Evolutionary conservation across 768 basidiomycete genomes (phyloP), one percentile per base, ranked within the genome.

Genomic region (Mycena maculata): DNA sequence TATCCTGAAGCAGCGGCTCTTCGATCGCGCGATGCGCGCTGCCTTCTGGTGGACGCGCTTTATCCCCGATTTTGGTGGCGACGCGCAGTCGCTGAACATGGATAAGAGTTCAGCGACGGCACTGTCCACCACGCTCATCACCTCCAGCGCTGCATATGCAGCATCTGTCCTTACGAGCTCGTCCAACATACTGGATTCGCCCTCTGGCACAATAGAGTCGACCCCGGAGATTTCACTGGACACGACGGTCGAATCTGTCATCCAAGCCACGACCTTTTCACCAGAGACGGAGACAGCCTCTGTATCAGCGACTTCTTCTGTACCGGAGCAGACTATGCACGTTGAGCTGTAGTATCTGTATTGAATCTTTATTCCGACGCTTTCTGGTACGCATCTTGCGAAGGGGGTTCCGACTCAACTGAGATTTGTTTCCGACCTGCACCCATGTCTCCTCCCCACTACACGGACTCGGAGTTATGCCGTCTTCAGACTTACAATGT

Each of bases 41-140:
- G 92, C 92, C 0, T 90, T 95, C 56, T 96, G 92, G 91, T 97
- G 95, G 94, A 92, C 91, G 44, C 83, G 87, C 41, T 92, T 92
- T 60, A 60, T 94, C 0, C 93, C 93, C 27, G 79, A 80, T 74
- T 83, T 84, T 66, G 72, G 80, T 38, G 76, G 76, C 16, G 81
- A 84, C 42, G 76, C 75, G 28, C 72, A 72, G 31, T 65, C 82
- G 38, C 65, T 83, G 58, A 68, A 66, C 28, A 71, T 73, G 62
- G 84, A 84, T 72, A 80, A 83, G 66, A 78, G 80, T 42, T 54
- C 61, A 8, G 59, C 53, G 13, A 42, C 60, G 30, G 60, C 44
- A 23, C 48, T 67, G 18, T 66, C 65, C 36, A 54, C 56, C 18
- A 33, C 63, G 25, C 16, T 61, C 27, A 48, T 54, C 55, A 49